Conservation (phyloP, 208 protist genomes). For the Phytomonas francai region DNA sequence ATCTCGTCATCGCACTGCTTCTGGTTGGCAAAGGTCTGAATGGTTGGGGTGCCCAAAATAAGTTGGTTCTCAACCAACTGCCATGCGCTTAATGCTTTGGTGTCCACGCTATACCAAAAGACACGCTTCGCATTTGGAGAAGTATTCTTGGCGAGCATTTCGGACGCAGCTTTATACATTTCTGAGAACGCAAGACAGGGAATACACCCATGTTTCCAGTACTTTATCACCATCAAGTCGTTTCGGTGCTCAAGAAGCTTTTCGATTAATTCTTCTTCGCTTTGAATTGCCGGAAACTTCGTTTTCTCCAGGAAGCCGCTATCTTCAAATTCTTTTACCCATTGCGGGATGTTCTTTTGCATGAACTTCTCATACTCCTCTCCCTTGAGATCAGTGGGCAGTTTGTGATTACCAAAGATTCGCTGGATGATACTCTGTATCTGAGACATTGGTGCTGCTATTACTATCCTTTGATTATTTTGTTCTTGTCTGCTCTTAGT, state of each 20-base stretch:
- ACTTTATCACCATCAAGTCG: constrained; percentile 90
- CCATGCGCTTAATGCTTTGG: constrained; percentile 47
- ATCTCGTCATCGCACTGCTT: constrained; percentile 87
- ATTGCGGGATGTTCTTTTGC: constrained; percentile 76
- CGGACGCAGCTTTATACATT: constrained; percentile 85
- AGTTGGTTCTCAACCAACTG: constrained; percentile 83
- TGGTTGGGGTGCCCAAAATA: constrained; percentile 80
- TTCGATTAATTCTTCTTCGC: constrained; percentile 77
- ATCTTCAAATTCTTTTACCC: constrained; percentile 87
- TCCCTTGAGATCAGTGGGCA: constrained; percentile 56
- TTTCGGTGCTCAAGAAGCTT: constrained; percentile 83
- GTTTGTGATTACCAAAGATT: constrained; percentile 79
- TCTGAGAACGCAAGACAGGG: constrained; percentile 86
- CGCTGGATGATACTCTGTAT: constrained; percentile 79
- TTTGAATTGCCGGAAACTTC: constrained; percentile 72
- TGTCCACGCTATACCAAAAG: constrained; percentile 88
- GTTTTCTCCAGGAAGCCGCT: constrained; percentile 83
- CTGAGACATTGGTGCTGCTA: constrained; percentile 38
- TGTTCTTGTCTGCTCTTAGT: background rate
- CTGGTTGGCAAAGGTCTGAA: constrained; percentile 80
- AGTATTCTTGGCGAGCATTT: constrained; percentile 42
- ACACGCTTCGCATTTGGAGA: constrained; percentile 29
- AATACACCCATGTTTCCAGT: constrained; percentile 90
- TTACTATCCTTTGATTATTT: background rate
- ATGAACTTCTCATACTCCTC: constrained; percentile 85